Evolutionary conservation across 1,284 basidiomycete species (phyloP).

Genomic region (Moesziomyces antarcticus): DNA sequence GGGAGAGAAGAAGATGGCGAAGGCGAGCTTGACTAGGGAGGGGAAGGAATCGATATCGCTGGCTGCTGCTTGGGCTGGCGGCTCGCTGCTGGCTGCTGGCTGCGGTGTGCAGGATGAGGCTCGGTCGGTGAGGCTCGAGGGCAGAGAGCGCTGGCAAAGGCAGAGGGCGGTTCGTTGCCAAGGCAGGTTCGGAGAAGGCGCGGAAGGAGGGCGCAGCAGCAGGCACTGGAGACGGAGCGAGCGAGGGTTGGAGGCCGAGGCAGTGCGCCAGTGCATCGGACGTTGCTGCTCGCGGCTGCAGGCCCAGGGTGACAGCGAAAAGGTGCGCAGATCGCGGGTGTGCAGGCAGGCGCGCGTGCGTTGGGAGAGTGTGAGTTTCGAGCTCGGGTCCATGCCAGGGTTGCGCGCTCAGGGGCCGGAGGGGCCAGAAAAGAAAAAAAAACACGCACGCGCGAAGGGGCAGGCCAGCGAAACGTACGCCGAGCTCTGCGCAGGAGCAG

Average conservation of each 20-base stretch:
- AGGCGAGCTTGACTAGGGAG: not conserved
- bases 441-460: not conserved
- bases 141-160: too few species aligned
- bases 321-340: not conserved
- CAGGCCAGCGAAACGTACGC: not conserved
- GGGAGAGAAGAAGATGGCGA: not conserved
- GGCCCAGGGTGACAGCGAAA: not conserved
- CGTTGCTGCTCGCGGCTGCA: not conserved
- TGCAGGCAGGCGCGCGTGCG: not conserved
- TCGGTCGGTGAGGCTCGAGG: too few species aligned
- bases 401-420: not conserved
- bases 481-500: not conserved
- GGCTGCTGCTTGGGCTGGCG: not conserved
- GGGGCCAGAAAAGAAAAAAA: not conserved
- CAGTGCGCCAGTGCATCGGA: not conserved
- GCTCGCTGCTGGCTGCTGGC: not conserved
- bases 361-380: not conserved
- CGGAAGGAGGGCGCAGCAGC: not conserved
- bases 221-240: not conserved
- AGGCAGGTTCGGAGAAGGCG: not conserved
- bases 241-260: not conserved
- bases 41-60: not conserved
- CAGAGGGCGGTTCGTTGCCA: not conserved
- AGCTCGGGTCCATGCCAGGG: not conserved
- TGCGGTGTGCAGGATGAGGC: not conserved